A percentile compares a stretch with the other conserved stretches of the same genome.
Evolutionary conservation across 768 basidiomycete genomes (phyloP).

Genomic region (Strobilomyces dryophilus): DNA sequence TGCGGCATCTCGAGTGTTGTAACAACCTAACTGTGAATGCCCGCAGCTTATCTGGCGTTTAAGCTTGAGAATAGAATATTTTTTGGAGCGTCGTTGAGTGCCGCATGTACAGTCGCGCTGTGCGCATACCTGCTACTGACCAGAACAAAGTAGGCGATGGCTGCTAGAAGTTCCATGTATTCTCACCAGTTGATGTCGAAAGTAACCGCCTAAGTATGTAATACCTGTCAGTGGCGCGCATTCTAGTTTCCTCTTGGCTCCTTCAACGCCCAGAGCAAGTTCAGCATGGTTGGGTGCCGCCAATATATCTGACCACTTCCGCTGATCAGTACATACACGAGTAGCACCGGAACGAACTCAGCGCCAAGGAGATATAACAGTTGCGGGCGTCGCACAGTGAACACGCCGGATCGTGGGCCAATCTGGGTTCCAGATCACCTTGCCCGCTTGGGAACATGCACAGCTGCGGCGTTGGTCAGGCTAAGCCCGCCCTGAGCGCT

Average conservation of each 20-base stretch:
- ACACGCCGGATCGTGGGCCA: neutral
- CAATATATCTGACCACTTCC: no score
- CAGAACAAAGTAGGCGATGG: no score
- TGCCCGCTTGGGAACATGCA: conserved; percentile 1
- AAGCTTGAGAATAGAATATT: neutral
- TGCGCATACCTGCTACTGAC: no score
- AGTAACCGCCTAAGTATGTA: neutral
- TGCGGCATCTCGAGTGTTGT: neutral
- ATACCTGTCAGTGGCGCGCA: neutral
- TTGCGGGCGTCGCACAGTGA: neutral
- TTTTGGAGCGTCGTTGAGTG: neutral
- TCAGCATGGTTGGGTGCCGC: no score
- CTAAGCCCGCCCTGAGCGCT: neutral
- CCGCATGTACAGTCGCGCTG: no score
- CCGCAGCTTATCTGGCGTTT: neutral
- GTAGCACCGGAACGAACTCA: neutral
- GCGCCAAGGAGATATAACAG: neutral
- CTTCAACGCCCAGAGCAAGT: no score
- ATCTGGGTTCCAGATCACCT: neutral
- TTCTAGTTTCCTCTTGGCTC: neutral
- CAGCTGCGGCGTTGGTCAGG: neutral
- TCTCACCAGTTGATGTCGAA: no score
- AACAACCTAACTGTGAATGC: neutral
- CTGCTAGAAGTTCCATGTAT: no score
- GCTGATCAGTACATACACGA: neutral